phyloP scores from a whole-genome alignment of 1,284 basidiomycete genomes.

The Naganishia liquefaciens region DNA sequence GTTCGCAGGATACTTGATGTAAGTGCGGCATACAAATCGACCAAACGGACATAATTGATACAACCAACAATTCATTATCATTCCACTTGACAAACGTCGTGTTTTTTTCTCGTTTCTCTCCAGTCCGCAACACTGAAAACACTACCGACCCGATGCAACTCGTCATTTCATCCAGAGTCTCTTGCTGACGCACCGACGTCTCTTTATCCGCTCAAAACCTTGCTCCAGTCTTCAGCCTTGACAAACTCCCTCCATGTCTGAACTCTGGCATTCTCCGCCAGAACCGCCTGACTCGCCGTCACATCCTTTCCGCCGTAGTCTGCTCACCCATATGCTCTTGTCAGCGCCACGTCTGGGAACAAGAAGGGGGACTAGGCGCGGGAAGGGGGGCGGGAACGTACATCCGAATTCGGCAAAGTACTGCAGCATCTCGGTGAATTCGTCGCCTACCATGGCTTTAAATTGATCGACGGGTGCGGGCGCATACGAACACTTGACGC shows the following conservation, averaged over 20 bases:
- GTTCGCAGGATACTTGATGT: too few relatives aligned
- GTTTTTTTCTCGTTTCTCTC: too few relatives aligned
- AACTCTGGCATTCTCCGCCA: constrained; percentile 17
- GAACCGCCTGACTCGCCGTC: constrained; percentile 18
- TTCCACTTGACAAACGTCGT: too few relatives aligned
- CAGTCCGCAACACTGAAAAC: too few relatives aligned
- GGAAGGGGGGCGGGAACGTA: constrained; percentile 9
- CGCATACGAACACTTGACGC: constrained; percentile 11
- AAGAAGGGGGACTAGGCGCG: too few relatives aligned
- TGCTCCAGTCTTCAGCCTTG: constrained; percentile 30
- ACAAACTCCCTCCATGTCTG: constrained; percentile 31
- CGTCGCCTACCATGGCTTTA: constrained; percentile 18
- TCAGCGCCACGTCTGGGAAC: too few relatives aligned
- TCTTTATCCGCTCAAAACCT: constrained; percentile 10
- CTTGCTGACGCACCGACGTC: neutral
- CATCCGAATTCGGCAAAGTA: constrained; percentile 34
- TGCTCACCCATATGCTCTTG: neutral
- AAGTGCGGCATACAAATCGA: neutral
- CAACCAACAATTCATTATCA: neutral
- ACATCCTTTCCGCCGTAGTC: constrained; percentile 34
- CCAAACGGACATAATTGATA: neutral
- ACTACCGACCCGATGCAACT: too few relatives aligned
- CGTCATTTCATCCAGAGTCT: too few relatives aligned
- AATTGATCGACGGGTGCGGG: constrained; percentile 18
- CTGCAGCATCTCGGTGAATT: constrained; percentile 32